A percentile compares a stretch with the other conserved stretches of the same genome.
These are phyloP conservation scores for Westerdykella aurantiaca DNA, from an alignment of 2,329 filamentous ascomycete genomes.

Conservation along the genomic window DNA sequence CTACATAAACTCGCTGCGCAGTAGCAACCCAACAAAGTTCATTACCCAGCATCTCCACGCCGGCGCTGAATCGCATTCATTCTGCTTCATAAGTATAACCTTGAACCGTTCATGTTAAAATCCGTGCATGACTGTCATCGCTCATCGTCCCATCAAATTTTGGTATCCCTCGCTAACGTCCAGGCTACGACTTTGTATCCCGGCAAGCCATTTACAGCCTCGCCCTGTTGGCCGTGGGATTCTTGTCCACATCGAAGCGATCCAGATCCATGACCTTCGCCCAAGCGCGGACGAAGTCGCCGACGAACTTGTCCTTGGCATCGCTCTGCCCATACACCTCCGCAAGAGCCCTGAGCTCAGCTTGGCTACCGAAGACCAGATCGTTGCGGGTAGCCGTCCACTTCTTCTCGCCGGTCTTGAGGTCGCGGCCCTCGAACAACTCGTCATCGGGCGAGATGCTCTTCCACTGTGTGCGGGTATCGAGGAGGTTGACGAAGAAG, in stretches of 20 bases:
- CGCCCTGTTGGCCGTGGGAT: background rate
- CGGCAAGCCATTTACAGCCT: background rate
- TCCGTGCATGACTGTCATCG: too few species aligned
- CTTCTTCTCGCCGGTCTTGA: conserved; percentile 59
- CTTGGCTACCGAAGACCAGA: conserved; percentile 66
- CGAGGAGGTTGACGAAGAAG: conserved; percentile 76
- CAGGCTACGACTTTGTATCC: too few species aligned
- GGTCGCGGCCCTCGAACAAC: conserved; percentile 58
- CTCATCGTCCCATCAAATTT: too few species aligned
- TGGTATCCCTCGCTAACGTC: too few species aligned
- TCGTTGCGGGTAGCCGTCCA: conserved; percentile 66
- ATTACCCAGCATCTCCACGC: too few species aligned
- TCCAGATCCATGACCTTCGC: conserved; percentile 70
- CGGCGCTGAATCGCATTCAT: too few species aligned
- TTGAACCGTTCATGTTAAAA: too few species aligned
- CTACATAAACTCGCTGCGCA: too few species aligned
- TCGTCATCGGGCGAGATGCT: conserved; percentile 47
- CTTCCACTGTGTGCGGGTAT: conserved; percentile 62
- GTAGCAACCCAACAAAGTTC: too few species aligned
- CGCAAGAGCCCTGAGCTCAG: conserved; percentile 64
- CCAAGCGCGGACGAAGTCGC: conserved; percentile 68
- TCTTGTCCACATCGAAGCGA: conserved; percentile 52
- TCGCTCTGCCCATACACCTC: conserved; percentile 64
- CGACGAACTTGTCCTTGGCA: conserved; percentile 58
- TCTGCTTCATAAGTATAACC: too few species aligned